Evolutionary conservation across 352 stramenopile species (phyloP), one percentile per base, ranked within the genome.

Genomic region (Globisporangium uncinulatum): DNA sequence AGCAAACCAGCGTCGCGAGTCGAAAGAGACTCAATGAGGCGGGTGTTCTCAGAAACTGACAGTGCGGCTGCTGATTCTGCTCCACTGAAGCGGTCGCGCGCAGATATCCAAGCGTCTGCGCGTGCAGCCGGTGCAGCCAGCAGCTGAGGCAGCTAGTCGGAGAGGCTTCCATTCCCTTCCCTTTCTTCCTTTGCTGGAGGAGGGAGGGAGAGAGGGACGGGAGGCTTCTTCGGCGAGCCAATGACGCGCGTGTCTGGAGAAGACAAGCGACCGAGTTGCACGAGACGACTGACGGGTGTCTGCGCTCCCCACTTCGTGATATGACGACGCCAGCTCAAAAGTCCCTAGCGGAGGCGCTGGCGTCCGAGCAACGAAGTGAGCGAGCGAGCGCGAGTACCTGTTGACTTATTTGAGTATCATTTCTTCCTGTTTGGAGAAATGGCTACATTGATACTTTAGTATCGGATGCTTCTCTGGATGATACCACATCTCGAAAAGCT

Each of bases 321-420:
- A 76, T 76, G 68, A 76, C 65, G 68, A 67, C 65, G 45, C 58
- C 62, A 64, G 62, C 62, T 43, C 42, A 29, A 76, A 76, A 76
- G 65, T 71, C 64, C 20, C 21, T 4, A 34, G 6, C 8, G 31
- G 66, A 65, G 68, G 42, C 57, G 65, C 62, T 66, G 68, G 34
- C 43, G 64, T 63, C 67, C 52, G 67, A 75, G 51, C 58, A 62
- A 63, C 65, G 54, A 44, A 53, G 31, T 19, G 51, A 47, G 42
- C 42, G 42, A 24, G 42, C 17, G 41, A 21, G 50, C 17, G 21
- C 13, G 49, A 47, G 47, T 7, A 9, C 19, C 46, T 21, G 34
- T 29, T 4, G 24, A 29, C 24, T 29, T 29, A 29, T 29, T 29
- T 29, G 24, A 29, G 24, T 29, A 29, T 29, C 24, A 29, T 29